phyloP scores from a whole-genome alignment of 2,329 filamentous ascomycete species.

The Epicoccum sorghinum region DNA sequence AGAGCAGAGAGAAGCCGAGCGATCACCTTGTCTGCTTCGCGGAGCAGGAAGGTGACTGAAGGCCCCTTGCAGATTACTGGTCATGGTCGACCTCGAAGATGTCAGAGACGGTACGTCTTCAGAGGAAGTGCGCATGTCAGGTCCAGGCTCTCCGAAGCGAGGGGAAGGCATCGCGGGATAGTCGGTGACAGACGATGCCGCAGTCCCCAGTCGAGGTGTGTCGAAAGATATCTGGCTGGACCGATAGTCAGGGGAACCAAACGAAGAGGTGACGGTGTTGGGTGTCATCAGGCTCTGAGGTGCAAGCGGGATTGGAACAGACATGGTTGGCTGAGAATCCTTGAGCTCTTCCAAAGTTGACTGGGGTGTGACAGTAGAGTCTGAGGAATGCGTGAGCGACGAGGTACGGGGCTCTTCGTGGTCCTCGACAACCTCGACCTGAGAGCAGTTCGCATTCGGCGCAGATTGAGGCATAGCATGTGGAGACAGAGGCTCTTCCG shows the following conservation, averaged over 20 bases:
- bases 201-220: slow-evolving; percentile 73
- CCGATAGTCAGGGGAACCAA: slow-evolving; percentile 68
- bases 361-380: slow-evolving; percentile 54
- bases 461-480: slow-evolving; percentile 23
- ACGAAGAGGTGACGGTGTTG: slow-evolving; percentile 63
- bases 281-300: slow-evolving; percentile 66
- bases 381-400: slow-evolving; percentile 57
- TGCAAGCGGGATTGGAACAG: slow-evolving; percentile 46
- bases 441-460: slow-evolving; percentile 29
- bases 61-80: slow-evolving; percentile 67
- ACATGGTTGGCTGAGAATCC: slow-evolving; percentile 46
- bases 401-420: slow-evolving; percentile 56
- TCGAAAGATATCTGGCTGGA: slow-evolving; percentile 71
- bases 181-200: slow-evolving; percentile 75
- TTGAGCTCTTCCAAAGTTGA: slow-evolving; percentile 39
- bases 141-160: slow-evolving; percentile 74
- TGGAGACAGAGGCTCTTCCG: slow-evolving; percentile 36
- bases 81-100: slow-evolving; percentile 79
- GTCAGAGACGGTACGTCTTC: slow-evolving; percentile 77
- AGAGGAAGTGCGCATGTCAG: slow-evolving; percentile 72
- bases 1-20: slow-evolving; percentile 51
- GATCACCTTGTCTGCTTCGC: slow-evolving; percentile 48
- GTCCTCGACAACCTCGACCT: slow-evolving; percentile 54
- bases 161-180: slow-evolving; percentile 74
- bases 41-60: slow-evolving; percentile 47